Evolutionary conservation across 441 rosid genomes (phyloP).

Genomic region (Mallotus repandus): DNA sequence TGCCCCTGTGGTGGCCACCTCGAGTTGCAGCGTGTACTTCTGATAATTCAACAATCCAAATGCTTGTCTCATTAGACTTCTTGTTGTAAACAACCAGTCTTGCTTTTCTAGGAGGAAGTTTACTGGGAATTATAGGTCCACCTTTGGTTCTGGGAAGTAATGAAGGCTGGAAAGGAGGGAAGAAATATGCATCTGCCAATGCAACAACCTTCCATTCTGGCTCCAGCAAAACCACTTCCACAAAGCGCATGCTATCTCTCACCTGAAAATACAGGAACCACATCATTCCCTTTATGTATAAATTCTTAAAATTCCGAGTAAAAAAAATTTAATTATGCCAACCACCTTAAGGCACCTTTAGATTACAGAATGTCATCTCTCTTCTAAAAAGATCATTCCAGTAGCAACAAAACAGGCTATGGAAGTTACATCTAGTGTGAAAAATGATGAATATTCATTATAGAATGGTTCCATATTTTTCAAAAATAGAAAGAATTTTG

Average conservation of each 20-base stretch:
- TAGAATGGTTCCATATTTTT: neutral
- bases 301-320: neutral
- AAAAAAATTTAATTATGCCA: too few relatives aligned
- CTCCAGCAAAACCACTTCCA: slow-evolving; percentile 70
- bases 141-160: slow-evolving; percentile 70
- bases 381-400: neutral
- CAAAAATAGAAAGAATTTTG: neutral
- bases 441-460: neutral
- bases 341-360: neutral
- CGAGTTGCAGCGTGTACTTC: slow-evolving; percentile 80
- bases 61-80: slow-evolving; percentile 76
- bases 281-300: neutral
- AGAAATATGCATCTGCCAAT: slow-evolving; percentile 85
- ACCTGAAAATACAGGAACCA: slow-evolving; percentile 43
- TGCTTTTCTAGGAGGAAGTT: slow-evolving; percentile 81
- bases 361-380: neutral
- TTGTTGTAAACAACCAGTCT: slow-evolving; percentile 76
- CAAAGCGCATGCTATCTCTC: slow-evolving; percentile 90
- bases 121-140: slow-evolving; percentile 74
- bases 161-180: slow-evolving; percentile 91
- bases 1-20: slow-evolving; percentile 91
- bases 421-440: neutral
- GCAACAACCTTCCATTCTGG: slow-evolving; percentile 84
- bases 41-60: slow-evolving; percentile 77
- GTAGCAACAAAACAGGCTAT: neutral